Percentiles rank a stretch among this genome's conserved stretches.
Conservation (phyloP, 1,284 basidiomycete genomes). For the Mycena citricolor region DNA sequence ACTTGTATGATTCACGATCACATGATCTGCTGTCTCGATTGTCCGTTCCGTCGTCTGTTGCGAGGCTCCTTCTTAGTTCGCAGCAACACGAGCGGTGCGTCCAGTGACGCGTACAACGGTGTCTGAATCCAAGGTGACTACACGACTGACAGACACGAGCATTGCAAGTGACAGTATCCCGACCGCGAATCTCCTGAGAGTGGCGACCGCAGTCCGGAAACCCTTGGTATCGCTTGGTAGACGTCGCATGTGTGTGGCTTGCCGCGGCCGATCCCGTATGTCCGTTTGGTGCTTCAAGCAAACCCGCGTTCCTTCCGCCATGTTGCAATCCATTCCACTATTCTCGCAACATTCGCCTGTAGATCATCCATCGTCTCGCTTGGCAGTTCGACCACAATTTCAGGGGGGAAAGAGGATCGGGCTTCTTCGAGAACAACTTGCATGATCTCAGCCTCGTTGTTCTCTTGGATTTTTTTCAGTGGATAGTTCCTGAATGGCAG, state of each 20-base stretch:
- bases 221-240: background rate
- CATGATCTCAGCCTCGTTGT: slow-evolving; percentile 99
- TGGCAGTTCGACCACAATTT: slow-evolving; percentile 85
- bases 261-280: background rate
- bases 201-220: too few species aligned
- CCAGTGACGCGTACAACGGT: too few species aligned
- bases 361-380: slow-evolving; percentile 83
- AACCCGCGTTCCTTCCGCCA: slow-evolving; percentile 71
- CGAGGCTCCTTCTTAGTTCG: too few species aligned
- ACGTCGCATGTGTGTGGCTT: background rate
- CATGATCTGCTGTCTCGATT: slow-evolving; percentile 19
- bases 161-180: too few species aligned
- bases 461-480: slow-evolving; percentile 95
- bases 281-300: background rate
- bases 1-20: background rate
- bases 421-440: slow-evolving; percentile 90
- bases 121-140: too few species aligned
- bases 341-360: slow-evolving; percentile 82
- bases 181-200: too few species aligned
- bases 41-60: too few species aligned
- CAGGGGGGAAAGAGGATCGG: slow-evolving; percentile 76
- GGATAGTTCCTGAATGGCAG: slow-evolving; percentile 70
- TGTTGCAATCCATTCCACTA: slow-evolving; percentile 81
- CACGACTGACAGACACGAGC: too few species aligned
- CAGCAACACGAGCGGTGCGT: too few species aligned